A percentile compares a stretch with the other conserved stretches of the same genome.
Evolutionary conservation across 805 yeast genomes (phyloP).

Genomic region (Ogataea saltuana): DNA sequence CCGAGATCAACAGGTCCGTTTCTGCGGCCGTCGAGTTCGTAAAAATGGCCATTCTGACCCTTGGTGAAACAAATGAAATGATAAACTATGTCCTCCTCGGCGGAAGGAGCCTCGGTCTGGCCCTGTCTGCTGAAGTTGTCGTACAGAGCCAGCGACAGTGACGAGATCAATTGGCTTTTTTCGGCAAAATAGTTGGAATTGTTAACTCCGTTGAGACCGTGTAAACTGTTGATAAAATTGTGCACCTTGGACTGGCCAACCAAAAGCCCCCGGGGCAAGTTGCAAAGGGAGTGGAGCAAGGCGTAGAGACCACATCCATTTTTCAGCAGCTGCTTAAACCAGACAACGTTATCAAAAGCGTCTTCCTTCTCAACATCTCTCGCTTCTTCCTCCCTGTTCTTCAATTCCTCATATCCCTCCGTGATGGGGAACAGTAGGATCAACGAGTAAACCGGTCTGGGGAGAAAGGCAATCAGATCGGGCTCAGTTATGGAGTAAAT

Average conservation of each 20-base stretch:
- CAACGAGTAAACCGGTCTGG: conserved; percentile 76
- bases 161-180: conserved; percentile 32
- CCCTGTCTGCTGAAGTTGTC: conserved; percentile 52
- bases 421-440: conserved; percentile 85
- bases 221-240: conserved; percentile 22
- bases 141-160: conserved; percentile 36
- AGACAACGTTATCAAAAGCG: conserved; percentile 43
- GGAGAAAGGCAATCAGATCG: conserved; percentile 75
- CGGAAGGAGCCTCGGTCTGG: conserved; percentile 66
- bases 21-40: conserved; percentile 89
- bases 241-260: conserved; percentile 37
- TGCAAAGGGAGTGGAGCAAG: conserved; percentile 59
- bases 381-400: conserved; percentile 32
- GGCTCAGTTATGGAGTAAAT: conserved; percentile 83
- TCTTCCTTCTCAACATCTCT: conserved; percentile 31
- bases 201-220: conserved; percentile 12
- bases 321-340: conserved; percentile 83
- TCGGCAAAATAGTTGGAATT: conserved; percentile 24
- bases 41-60: conserved; percentile 54
- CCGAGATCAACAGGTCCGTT: conserved; percentile 72
- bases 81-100: conserved; percentile 54
- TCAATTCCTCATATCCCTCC: conserved; percentile 53
- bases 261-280: conserved; percentile 47
- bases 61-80: conserved; percentile 80
- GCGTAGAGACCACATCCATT: conserved; percentile 96